Evolutionary conservation across 163 green algal species (phyloP), one percentile per base, ranked within the genome.

Genomic region (Prototheca stagnorum): DNA sequence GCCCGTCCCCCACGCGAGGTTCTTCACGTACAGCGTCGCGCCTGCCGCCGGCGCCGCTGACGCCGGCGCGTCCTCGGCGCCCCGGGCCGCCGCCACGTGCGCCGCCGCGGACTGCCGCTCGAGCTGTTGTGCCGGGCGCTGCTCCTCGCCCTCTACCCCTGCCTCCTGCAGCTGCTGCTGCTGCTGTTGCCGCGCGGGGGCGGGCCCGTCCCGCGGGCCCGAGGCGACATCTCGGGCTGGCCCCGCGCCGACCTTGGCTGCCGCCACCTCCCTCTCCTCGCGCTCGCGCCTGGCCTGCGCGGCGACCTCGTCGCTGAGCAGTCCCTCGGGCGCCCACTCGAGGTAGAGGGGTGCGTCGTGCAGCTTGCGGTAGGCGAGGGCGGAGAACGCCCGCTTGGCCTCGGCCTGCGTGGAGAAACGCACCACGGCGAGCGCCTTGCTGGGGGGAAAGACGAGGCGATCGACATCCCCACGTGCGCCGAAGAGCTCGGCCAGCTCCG

Each of bases 311-410:
- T 24, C 37, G 14, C 27, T 39, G 60, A 89, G 91, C 20, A 95
- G 72, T 43, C 73, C 78, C 8, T 59, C 59, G 9, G 89, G 89
- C 2, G 88, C 89, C 85, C 85, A 98, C 64, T 98, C 87, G 7
- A 98, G 61, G 71, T 96, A 98, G 8, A 98, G 64, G 0, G 89
- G 89, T 33, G 93, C 84, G 47, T 86, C 66, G 35, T 87, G 77
- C 54, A 86, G 93, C 34, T 84, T 81, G 62, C 93, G 94, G 77
- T 93, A 98, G 0, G 88, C 88, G 5, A 97, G 66, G 0, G 57
- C 47, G 42, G 81, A 79, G 70, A 95, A 93, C 20, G 82, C 79
- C 26, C 53, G 66, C 21, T 51, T 45, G 3, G 64, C 64, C 29
- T 59, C 50, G 40, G 54, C 39, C 16, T 29, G 25, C 16, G 35